Evolutionary conservation across 1,284 basidiomycete species (phyloP).

Genomic region (Heterobasidion annosum): DNA sequence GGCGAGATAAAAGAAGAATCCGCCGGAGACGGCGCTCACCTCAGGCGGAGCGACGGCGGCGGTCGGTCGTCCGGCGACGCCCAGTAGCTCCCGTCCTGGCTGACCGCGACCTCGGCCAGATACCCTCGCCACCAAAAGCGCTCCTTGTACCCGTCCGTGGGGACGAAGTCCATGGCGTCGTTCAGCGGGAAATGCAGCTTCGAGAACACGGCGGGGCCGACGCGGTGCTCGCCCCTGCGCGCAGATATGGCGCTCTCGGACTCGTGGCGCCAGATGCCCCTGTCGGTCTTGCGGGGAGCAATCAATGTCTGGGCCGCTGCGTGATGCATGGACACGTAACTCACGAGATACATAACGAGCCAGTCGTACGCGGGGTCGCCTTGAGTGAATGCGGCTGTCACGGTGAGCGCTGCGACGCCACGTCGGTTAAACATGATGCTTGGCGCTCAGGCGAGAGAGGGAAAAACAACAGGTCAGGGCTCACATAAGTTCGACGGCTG

Average conservation of each 20-base stretch:
- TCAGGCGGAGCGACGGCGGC: not conserved
- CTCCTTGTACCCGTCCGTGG: not conserved
- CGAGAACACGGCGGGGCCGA: not conserved
- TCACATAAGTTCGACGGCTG: not conserved
- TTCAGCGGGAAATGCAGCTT: not conserved
- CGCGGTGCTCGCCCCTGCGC: not conserved
- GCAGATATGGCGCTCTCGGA: not conserved
- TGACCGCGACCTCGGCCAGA: not conserved
- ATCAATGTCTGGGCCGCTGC: not conserved
- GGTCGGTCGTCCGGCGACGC: not conserved
- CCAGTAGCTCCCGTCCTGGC: not conserved
- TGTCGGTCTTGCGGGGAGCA: not conserved
- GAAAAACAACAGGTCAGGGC: not conserved
- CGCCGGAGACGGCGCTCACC: not conserved
- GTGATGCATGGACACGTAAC: not conserved
- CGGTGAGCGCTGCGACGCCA: not conserved
- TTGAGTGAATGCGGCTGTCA: not conserved
- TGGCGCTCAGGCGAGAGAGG: not conserved
- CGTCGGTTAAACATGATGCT: not conserved
- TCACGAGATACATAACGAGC: not conserved
- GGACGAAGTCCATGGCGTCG: not conserved
- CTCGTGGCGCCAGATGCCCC: not conserved
- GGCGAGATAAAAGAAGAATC: too few species aligned
- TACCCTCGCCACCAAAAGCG: not conserved
- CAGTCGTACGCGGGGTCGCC: not conserved